phyloP scores from a whole-genome alignment of 306 rosid genomes.

The Medicago arabica region DNA sequence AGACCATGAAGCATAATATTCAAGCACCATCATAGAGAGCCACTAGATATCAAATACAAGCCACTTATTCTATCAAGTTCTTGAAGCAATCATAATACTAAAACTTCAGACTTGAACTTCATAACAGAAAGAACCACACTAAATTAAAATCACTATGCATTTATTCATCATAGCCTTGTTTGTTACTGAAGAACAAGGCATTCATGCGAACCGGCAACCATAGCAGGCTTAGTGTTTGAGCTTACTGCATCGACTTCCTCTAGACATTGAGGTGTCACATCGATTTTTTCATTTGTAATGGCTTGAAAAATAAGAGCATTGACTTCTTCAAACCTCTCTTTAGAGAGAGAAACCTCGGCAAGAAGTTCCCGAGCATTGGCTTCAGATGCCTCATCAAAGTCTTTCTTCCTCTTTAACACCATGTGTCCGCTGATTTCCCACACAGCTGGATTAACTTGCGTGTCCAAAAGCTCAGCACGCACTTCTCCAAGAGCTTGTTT shows the following conservation, averaged over 20 bases:
- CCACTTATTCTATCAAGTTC: conserved; percentile 44
- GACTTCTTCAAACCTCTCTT: conserved; percentile 90
- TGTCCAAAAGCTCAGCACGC: conserved; percentile 85
- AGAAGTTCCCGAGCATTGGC: conserved; percentile 95
- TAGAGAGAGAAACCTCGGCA: conserved; percentile 90
- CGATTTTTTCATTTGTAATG: conserved; percentile 47
- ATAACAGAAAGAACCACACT: background rate
- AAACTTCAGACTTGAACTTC: conserved; percentile 33
- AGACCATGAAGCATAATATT: conserved; percentile 19
- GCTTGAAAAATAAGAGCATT: conserved; percentile 73
- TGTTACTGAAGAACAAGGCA: conserved; percentile 70
- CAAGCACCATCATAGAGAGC: conserved; percentile 30
- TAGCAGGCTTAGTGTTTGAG: conserved; percentile 39
- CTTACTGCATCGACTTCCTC: conserved; percentile 51
- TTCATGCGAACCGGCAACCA: conserved; percentile 61
- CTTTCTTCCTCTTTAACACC: conserved; percentile 95
- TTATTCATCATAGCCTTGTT: conserved; percentile 37
- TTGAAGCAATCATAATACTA: conserved; percentile 28
- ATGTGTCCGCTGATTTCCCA: conserved; percentile 99
- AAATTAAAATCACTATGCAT: conserved; percentile 27
- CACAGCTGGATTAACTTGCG: conserved; percentile 98
- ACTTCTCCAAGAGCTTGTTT: conserved; percentile 98
- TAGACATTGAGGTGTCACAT: conserved; percentile 24
- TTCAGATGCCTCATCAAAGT: conserved; percentile 88
- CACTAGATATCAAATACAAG: conserved; percentile 36